These are phyloP conservation scores for Millerozyma acaciae DNA, from an alignment of 805 yeast species.

Conservation along the genomic window DNA sequence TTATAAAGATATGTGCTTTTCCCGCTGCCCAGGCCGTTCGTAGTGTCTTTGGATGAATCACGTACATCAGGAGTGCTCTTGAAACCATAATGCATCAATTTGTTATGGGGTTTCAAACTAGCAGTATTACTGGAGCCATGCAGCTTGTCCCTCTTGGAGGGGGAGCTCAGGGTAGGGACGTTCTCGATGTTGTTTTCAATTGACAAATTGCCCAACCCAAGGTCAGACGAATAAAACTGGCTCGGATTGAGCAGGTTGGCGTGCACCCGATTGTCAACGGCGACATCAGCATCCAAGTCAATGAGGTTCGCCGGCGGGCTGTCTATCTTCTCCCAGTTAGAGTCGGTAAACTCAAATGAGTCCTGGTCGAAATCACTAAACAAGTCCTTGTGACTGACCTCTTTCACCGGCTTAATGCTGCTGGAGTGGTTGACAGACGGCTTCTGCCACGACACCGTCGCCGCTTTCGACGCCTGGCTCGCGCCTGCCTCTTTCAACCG, in stretches of 20 bases:
- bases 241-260: too few relatives aligned
- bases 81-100: slow-evolving; percentile 12
- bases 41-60: slow-evolving; percentile 4
- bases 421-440: slow-evolving; percentile 8
- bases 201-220: too few relatives aligned
- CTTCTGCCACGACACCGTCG: slow-evolving; percentile 26
- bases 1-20: slow-evolving; percentile 26
- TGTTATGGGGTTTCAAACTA: too few relatives aligned
- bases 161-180: too few relatives aligned
- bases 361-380: slow-evolving; percentile 42
- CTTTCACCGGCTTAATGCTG: slow-evolving; percentile 4
- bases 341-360: slow-evolving; percentile 15
- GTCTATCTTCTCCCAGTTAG: slow-evolving; percentile 26
- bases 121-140: too few relatives aligned
- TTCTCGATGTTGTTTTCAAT: too few relatives aligned
- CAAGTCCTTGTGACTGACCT: slow-evolving; percentile 11
- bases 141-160: too few relatives aligned
- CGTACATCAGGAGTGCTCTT: slow-evolving; percentile 23
- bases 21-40: too few relatives aligned
- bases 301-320: slow-evolving; percentile 48
- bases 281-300: slow-evolving; percentile 63
- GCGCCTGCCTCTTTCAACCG: slow-evolving; percentile 6
- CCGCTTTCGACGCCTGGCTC: slow-evolving; percentile 28
- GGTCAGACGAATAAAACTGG: too few relatives aligned
- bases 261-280: too few relatives aligned